These are phyloP conservation scores for Suillus hirtellus DNA, from an alignment of 768 basidiomycete species.

Conservation along the genomic window DNA sequence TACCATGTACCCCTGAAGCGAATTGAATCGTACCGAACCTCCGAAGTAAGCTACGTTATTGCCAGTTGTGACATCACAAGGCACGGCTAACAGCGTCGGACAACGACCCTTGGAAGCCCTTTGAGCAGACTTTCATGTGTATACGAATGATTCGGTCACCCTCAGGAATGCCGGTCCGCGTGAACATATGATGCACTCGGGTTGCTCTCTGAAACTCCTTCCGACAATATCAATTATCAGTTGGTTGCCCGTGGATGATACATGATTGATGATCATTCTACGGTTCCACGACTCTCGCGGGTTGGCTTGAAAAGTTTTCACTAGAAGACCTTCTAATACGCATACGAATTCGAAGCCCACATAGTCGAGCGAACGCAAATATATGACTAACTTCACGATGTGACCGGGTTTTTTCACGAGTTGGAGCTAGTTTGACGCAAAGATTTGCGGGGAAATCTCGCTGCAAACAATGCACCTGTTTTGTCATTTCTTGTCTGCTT, in stretches of 20 bases:
- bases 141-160: conserved; percentile 1
- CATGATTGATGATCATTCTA: no score
- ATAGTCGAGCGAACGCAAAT: background rate
- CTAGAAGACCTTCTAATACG: background rate
- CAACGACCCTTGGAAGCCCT: background rate
- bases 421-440: background rate
- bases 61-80: conserved; percentile 3
- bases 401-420: background rate
- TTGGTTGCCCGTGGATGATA: background rate
- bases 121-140: background rate
- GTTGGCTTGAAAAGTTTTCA: background rate
- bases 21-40: conserved; percentile 1
- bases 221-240: background rate
- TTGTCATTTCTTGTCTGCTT: background rate
- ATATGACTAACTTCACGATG: background rate
- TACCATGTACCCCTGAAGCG: background rate
- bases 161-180: conserved; percentile 3
- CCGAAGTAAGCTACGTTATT: background rate
- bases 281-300: background rate
- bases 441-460: background rate
- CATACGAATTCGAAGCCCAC: background rate
- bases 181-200: background rate
- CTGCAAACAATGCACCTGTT: background rate
- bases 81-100: conserved; percentile 1
- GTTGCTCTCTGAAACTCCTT: background rate